Conservation (phyloP, 2,329 filamentous ascomycete genomes). For the Fusarium pseudonygamai region DNA sequence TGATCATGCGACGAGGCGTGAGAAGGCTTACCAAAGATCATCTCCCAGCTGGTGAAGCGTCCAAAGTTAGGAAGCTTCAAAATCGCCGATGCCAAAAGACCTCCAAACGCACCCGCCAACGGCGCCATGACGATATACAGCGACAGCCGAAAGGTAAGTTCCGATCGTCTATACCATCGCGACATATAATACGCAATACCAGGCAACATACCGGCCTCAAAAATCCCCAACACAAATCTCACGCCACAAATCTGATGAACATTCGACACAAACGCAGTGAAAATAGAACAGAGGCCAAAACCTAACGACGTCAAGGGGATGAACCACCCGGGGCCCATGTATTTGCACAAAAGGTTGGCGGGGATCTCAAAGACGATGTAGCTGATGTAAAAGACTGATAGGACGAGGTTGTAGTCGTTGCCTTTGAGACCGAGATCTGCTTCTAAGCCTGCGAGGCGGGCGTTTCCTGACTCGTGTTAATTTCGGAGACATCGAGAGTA, state of each 20-base stretch:
- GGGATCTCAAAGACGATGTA: constrained; percentile 75
- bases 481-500: too few species aligned
- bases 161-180: constrained; percentile 70
- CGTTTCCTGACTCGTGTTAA: constrained; percentile 22
- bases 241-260: constrained; percentile 60
- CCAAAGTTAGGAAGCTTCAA: constrained; percentile 67
- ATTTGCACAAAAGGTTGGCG: constrained; percentile 69
- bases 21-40: constrained; percentile 64
- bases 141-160: constrained; percentile 70
- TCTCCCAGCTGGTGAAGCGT: constrained; percentile 67
- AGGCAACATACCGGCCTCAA: constrained; percentile 72
- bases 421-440: constrained; percentile 44
- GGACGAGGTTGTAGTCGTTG: constrained; percentile 69
- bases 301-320: constrained; percentile 65
- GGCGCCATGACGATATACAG: constrained; percentile 74
- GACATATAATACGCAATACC: constrained; percentile 73
- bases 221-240: constrained; percentile 67
- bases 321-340: constrained; percentile 72
- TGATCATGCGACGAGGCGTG: rapidly evolving
- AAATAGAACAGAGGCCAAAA: constrained; percentile 68
- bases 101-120: constrained; percentile 73
- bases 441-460: constrained; percentile 29
- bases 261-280: constrained; percentile 67
- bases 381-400: constrained; percentile 71
- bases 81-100: constrained; percentile 70